These are phyloP conservation scores for Pleurotus sapidus DNA, from an alignment of 768 basidiomycete species.

Conservation along the genomic window DNA sequence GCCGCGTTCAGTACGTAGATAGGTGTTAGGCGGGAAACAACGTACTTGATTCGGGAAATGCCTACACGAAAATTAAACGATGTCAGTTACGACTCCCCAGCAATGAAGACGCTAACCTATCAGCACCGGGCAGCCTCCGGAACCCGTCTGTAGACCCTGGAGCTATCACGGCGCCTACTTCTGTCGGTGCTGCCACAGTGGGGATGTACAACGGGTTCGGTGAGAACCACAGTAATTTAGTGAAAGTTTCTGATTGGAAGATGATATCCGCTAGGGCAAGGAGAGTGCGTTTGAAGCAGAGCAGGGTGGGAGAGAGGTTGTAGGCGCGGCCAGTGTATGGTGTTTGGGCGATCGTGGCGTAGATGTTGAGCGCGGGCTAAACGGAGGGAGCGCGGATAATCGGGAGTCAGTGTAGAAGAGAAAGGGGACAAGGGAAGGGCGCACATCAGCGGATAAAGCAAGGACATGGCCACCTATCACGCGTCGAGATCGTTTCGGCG, in stretches of 20 bases:
- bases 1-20: not conserved
- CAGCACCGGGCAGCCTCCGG: not conserved
- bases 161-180: conserved; percentile 24
- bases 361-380: conserved; percentile 22
- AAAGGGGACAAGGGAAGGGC: not conserved
- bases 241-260: not conserved
- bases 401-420: not conserved
- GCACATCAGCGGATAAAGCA: conserved; percentile 25
- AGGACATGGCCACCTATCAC: conserved; percentile 26
- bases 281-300: conserved; percentile 16
- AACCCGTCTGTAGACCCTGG: conserved; percentile 20
- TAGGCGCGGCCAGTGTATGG: conserved; percentile 23
- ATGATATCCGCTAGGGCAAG: conserved; percentile 20
- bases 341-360: conserved; percentile 29
- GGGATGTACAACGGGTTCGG: conserved; percentile 25
- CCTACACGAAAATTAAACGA: not conserved
- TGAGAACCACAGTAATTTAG: conserved; percentile 10
- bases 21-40: not conserved
- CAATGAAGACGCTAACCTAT: not conserved
- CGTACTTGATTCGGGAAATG: conserved; percentile 10
- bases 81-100: not conserved
- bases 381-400: not conserved
- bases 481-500: too few species aligned
- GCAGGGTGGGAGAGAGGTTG: conserved; percentile 6
- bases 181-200: conserved; percentile 20